Percentiles rank a stretch among this genome's conserved stretches.
Evolutionary conservation across 2,329 filamentous ascomycete species (phyloP).

Genomic region (Chaetomium sp.): DNA sequence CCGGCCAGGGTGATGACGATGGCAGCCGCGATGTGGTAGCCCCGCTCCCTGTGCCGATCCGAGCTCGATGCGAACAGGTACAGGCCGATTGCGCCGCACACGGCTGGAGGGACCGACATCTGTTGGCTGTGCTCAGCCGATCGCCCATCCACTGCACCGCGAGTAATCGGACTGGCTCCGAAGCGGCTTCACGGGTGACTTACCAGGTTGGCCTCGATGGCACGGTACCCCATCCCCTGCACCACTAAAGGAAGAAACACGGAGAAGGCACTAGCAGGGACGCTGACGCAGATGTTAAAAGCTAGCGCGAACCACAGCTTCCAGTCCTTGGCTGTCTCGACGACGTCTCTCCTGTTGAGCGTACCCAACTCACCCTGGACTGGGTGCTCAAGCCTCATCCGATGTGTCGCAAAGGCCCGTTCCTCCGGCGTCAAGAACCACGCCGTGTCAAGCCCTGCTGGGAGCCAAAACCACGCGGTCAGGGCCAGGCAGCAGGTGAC

Average conservation of each 20-base stretch:
- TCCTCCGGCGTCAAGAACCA: conserved; percentile 45
- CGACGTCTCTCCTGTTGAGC: conserved; percentile 36
- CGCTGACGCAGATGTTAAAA: conserved; percentile 41
- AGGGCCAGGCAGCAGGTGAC: conserved; percentile 45
- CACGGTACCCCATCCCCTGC: conserved; percentile 38
- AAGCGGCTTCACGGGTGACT: conserved; percentile 5
- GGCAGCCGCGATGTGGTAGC: conserved; percentile 39
- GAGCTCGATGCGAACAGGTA: conserved; percentile 39
- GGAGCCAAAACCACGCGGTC: conserved; percentile 45
- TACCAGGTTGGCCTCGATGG: conserved; percentile 37
- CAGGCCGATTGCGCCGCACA: conserved; percentile 38
- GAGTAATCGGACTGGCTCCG: not conserved
- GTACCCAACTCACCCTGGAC: not conserved
- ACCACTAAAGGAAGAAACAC: conserved; percentile 42
- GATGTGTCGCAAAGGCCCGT: conserved; percentile 41
- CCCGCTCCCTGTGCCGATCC: conserved; percentile 38
- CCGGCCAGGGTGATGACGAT: conserved; percentile 37
- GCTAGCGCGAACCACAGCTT: conserved; percentile 42
- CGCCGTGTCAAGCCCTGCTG: conserved; percentile 42
- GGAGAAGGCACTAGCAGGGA: conserved; percentile 40
- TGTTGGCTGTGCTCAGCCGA: conserved; percentile 20
- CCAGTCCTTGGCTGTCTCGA: conserved; percentile 42
- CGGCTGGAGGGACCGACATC: conserved; percentile 41
- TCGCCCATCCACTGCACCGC: not conserved
- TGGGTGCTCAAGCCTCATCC: conserved; percentile 32